A percentile compares a stretch with the other conserved stretches of the same genome.
Evolutionary conservation across 805 yeast genomes (phyloP).

Genomic region (Wickerhamomyces canadensis): DNA sequence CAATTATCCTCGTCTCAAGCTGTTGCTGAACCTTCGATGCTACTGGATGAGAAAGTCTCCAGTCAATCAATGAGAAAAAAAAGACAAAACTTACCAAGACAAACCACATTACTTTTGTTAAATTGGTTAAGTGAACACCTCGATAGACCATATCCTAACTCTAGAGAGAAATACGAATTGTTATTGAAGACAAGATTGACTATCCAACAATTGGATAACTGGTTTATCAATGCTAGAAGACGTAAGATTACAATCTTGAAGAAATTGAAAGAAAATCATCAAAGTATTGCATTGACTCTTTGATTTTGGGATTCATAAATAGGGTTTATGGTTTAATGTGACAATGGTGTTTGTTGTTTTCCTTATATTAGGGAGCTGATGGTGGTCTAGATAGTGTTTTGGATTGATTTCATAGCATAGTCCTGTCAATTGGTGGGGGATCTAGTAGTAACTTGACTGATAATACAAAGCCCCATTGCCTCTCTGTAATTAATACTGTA

Average conservation of each 20-base stretch:
- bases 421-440: too few species aligned
- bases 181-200: slow-evolving; percentile 70
- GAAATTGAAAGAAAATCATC: slow-evolving; percentile 23
- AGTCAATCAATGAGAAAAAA: slow-evolving; percentile 27
- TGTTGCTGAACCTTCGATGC: slow-evolving; percentile 1
- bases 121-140: slow-evolving; percentile 71
- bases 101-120: slow-evolving; percentile 63
- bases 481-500: too few species aligned
- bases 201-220: slow-evolving; percentile 73
- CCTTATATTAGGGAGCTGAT: too few species aligned
- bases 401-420: too few species aligned
- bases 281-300: slow-evolving; percentile 22
- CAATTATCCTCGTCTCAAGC: background rate
- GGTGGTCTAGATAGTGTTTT: too few species aligned
- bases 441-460: too few species aligned
- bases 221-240: slow-evolving; percentile 87
- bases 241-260: slow-evolving; percentile 44
- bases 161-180: slow-evolving; percentile 66
- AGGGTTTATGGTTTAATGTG: too few species aligned
- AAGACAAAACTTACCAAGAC: slow-evolving; percentile 75
- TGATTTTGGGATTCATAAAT: too few species aligned
- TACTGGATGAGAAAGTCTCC: slow-evolving; percentile 6
- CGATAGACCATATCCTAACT: slow-evolving; percentile 80
- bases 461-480: too few species aligned
- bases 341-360: too few species aligned